Conservation (phyloP, 1,284 basidiomycete species). For the Ceratobasidium sp. region DNA sequence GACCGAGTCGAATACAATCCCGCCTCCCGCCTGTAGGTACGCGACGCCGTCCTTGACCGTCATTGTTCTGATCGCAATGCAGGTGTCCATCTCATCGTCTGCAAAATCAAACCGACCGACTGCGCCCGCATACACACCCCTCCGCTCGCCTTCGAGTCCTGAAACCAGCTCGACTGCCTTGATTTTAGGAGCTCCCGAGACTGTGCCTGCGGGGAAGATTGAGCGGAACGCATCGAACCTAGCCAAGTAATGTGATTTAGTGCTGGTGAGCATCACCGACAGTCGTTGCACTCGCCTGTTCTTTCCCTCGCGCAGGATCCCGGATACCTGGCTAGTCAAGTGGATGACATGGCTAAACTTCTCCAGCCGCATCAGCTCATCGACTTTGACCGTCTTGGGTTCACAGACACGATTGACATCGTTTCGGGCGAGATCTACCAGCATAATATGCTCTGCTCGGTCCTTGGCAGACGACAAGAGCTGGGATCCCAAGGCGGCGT, state of each 20-base stretch:
- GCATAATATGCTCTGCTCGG: slow-evolving; percentile 98
- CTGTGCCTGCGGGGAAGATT: slow-evolving; percentile 98
- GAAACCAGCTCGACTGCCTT: slow-evolving; percentile 95
- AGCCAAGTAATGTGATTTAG: slow-evolving; percentile 18
- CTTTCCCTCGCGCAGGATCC: slow-evolving; percentile 80
- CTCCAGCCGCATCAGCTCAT: slow-evolving; percentile 92
- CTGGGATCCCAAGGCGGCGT: slow-evolving; percentile 75
- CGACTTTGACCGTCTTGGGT: slow-evolving; percentile 93
- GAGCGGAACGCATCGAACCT: slow-evolving; percentile 99
- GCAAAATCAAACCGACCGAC: slow-evolving; percentile 98
- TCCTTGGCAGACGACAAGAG: slow-evolving; percentile 90
- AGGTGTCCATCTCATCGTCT: slow-evolving; percentile 94
- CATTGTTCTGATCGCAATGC: slow-evolving; percentile 99
- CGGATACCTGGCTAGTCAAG: slow-evolving; percentile 94
- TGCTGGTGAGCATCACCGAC: neutral
- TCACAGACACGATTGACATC: slow-evolving; percentile 98
- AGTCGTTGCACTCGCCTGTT: slow-evolving; percentile 64
- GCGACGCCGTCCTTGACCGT: slow-evolving; percentile 91
- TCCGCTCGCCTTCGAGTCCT: slow-evolving; percentile 84
- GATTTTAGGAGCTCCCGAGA: slow-evolving; percentile 99
- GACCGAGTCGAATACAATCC: slow-evolving; percentile 96
- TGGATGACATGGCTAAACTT: slow-evolving; percentile 99
- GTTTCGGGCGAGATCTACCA: slow-evolving; percentile 98
- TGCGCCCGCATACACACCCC: slow-evolving; percentile 96
- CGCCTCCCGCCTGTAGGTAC: slow-evolving; percentile 96